phyloP scores from a whole-genome alignment of 148 eudicot species.

The Chenopodium suecicum region DNA sequence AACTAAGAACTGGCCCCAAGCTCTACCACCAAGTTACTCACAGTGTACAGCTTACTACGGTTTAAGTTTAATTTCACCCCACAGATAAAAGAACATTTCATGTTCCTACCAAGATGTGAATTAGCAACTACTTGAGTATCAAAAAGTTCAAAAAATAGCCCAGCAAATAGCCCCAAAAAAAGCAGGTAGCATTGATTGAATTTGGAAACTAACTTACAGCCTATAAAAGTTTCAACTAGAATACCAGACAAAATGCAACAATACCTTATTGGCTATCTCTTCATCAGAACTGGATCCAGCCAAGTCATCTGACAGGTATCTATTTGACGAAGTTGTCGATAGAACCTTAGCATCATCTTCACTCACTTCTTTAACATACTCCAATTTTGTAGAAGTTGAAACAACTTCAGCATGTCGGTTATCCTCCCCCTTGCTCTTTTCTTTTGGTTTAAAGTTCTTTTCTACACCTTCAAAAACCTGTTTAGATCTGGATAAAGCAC shows the following conservation, averaged over 20 bases:
- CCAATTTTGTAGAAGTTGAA: constrained; percentile 38
- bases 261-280: constrained; percentile 36
- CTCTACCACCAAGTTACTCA: neutral
- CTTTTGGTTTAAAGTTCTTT: constrained; percentile 54
- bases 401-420: constrained; percentile 35
- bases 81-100: neutral
- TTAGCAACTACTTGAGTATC: neutral
- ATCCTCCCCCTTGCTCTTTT: constrained; percentile 47
- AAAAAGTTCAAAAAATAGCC: neutral
- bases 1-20: neutral
- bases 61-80: neutral
- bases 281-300: constrained; percentile 34
- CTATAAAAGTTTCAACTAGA: neutral
- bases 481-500: constrained; percentile 36
- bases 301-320: constrained; percentile 43
- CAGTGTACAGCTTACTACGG: neutral
- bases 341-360: constrained; percentile 50
- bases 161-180: neutral
- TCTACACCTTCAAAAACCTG: constrained; percentile 48
- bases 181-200: neutral
- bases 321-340: constrained; percentile 43
- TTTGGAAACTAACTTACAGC: neutral
- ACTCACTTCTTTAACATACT: constrained; percentile 59
- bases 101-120: neutral
- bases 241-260: neutral